Base-by-base conservation (phyloP, 129 eudicot species). In the Flaveria ramosissima region DNA sequence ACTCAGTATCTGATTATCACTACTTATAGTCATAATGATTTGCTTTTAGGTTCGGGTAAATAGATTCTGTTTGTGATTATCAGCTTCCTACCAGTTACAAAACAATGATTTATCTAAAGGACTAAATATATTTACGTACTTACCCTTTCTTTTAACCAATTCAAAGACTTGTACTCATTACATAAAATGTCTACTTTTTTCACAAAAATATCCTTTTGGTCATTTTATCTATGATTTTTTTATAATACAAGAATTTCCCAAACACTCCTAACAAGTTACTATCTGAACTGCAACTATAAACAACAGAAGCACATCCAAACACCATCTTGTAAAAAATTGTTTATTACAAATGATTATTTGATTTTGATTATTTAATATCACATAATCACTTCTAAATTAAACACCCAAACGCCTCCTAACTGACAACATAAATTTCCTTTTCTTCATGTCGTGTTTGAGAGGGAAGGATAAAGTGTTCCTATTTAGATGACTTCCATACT, bases 291-390 rank as follows among this genome's bases (percentile, higher is more conserved):
- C 73, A 23, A 69, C 7, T 69, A 45, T n/a, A 20, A 46, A 13
- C 57, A 48, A 48, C 21, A 46, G 60, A 70, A 70, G 45, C 74
- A 24, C 45, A 48, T 70, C 60, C 23, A 70, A 48, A 3, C 21
- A 47, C 39, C 61, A 48, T 47, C 43, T 24, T 23, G 60, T 70
- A 30, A 21, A 70, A 47, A 7, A 14, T 11, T 6, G 47, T 70
- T 24, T 23, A 23, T 21, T 47, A 46, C 42, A 71, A 17, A 43
- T 71, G 42, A 50, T 71, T 71, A n/a, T n/a, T n/a, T n/a, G n/a
- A n/a, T n/a, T n/a, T n/a, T 71, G 42, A 50, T 71, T 71, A 48
- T 71, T 50, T 26, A 32, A 51, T 70, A 48, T 71, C 20, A 70
- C 74, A 59, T 23, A 14, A 48, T 26, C 46, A 9, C 46, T 71